phyloP scores from a whole-genome alignment of 352 stramenopile species.

The Globisporangium lucens region DNA sequence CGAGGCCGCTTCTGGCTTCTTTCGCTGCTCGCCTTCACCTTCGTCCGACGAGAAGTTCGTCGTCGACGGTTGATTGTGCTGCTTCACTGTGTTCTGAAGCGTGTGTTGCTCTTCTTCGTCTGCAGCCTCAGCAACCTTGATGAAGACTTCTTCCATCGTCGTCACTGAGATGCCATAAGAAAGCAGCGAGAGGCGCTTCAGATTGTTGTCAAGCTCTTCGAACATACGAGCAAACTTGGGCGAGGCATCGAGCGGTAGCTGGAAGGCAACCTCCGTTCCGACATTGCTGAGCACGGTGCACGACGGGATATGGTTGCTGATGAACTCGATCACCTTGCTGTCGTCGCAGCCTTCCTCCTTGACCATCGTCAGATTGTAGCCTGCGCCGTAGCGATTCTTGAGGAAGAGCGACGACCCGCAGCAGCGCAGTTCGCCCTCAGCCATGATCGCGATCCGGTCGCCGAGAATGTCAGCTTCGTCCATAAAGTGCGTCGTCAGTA shows the following conservation, averaged over 20 bases:
- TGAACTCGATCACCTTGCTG: constrained; percentile 34
- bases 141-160: constrained; percentile 89
- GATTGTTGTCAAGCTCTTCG: constrained; percentile 48
- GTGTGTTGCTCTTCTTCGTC: constrained; percentile 56
- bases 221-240: constrained; percentile 66
- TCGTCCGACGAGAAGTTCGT: constrained; percentile 26
- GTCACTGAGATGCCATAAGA: constrained; percentile 90
- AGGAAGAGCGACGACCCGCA: constrained; percentile 74
- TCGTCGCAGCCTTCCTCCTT: constrained; percentile 30
- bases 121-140: constrained; percentile 76
- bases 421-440: constrained; percentile 43
- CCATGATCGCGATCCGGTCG: constrained; percentile 80
- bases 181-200: constrained; percentile 37
- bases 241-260: constrained; percentile 60
- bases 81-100: constrained; percentile 19
- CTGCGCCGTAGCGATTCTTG: constrained; percentile 52
- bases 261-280: constrained; percentile 75
- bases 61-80: constrained; percentile 8
- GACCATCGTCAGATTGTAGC: constrained; percentile 41
- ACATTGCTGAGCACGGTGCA: constrained; percentile 76
- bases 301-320: constrained; percentile 32
- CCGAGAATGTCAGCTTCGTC: constrained; percentile 86
- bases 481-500: constrained; percentile 95
- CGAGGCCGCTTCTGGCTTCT: not conserved
- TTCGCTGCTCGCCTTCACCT: constrained; percentile 22